Evolutionary conservation across 2,329 filamentous ascomycete genomes (phyloP), one percentile per base, ranked within the genome.

Genomic region (Phaeosphaeria sp.): DNA sequence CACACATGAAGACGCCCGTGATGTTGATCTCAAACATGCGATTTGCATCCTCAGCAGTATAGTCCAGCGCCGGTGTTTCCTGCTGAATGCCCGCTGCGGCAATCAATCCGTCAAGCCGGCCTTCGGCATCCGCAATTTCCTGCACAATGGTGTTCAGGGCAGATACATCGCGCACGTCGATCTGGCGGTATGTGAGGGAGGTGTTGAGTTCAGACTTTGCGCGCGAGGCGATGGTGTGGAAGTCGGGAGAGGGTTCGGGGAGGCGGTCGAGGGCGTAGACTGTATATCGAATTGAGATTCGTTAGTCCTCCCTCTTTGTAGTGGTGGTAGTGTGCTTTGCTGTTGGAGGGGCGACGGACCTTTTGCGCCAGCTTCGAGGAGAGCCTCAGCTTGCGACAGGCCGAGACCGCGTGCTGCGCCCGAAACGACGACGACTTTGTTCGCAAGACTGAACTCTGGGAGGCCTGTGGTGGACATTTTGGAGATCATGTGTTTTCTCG

Each of bases 41-140:
- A 65, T 87, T 87, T 54, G 84, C 81, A 65, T 88, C 85, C 70
- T 86, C 83, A 52, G 83, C 80, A 1, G 82, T 81, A 74, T 96
- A 96, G 49, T 96, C 92, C 54, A 97, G 81, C 1, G 93, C 92
- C 0, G 91, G 79, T 0, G 88, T 92, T 79, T 96, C 92, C 77
- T 96, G 90, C 78, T 96, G 91, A 68, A 92, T 90, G 1, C 88
- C 89, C 0, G 89, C 89, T 0, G 88, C 88, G 0, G 89, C 88
- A 48, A 97, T 87, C 54, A 96, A 79, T 0, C 93, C 93, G 72
- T 96, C 92, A 60, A 97, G 78, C 17, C 90, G 86, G 6, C 89
- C 89, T 63, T 92, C 86, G 58, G 85, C 79, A 50, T 87, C 82
- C 17, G 87, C 91, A 63, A 97, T 95, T 11, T 80, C 82, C 63